Evolutionary conservation across 176 grass and related monocot species (phyloP), one percentile per base, ranked within the genome.

Genomic region (Cocos nucifera): DNA sequence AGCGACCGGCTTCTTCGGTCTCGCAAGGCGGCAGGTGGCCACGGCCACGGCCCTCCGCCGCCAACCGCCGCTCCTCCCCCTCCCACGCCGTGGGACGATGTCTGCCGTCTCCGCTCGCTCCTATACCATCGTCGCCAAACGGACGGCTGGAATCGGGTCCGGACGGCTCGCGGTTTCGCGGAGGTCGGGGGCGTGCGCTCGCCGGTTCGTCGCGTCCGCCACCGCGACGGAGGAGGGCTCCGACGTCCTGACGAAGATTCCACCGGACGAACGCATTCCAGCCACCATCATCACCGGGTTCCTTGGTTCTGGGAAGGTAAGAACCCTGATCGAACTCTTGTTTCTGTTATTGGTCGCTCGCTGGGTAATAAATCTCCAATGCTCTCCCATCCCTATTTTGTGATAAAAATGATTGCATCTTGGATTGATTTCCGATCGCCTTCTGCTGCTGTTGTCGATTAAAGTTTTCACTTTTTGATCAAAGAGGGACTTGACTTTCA

Each of bases 201-300:
- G 52, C 22, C 53, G 65, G 12, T 97, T 91, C 56, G 69, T 84
- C 10, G 77, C 84, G 6, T 76, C 87, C 5, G 83, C 87, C 0
- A 59, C 83, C 22, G 56, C 86, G 4, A 69, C 75, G 4, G 63
- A 80, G 8, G 91, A 83, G 25, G 75, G 49, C 9, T 12, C 72
- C 0, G 87, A 51, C 10, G 50, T 56, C 2, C 58, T 67, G 19
- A 80, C 72, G 22, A n/a, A 79, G 67, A 88, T 91, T n/a, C 87
- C 81, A 1, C 78, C 83, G 17, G 93, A 98, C 49, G 70, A 91
- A 61, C 87, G 87, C 39, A 88, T 98, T 69, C 93, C 87, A 0
- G 93, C 87, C 64, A 98, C 93, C 61, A 98, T 86, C 58, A 98
- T 98, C 76, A 98, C 87, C 4, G 93, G 93, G 49, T 92, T 98